phyloP scores from a whole-genome alignment of 2,329 filamentous ascomycete genomes.

The Aspergillus piperis region DNA sequence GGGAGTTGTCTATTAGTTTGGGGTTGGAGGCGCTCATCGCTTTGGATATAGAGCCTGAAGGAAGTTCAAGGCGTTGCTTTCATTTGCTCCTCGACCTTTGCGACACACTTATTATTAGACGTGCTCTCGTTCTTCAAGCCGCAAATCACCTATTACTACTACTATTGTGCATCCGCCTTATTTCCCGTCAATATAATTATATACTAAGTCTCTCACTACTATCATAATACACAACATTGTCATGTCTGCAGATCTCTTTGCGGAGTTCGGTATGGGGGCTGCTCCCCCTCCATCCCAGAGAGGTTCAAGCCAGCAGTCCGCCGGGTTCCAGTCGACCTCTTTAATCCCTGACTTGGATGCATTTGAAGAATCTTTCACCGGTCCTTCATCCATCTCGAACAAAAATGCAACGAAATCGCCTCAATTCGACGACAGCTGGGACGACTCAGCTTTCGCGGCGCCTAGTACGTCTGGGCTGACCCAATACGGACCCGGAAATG shows the following conservation, averaged over 20 bases:
- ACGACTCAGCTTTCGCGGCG: slow-evolving; percentile 17
- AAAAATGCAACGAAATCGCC: not conserved
- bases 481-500: slow-evolving; percentile 34
- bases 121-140: not conserved
- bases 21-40: no score
- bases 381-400: slow-evolving; percentile 12
- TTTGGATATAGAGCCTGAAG: not conserved
- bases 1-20: no score
- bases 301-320: slow-evolving; percentile 9
- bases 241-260: slow-evolving; percentile 59
- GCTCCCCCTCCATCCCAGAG: slow-evolving; percentile 20
- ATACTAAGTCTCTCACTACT: not conserved
- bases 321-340: slow-evolving; percentile 18
- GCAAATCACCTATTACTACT: not conserved
- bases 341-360: slow-evolving; percentile 27
- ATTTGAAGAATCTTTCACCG: slow-evolving; percentile 21
- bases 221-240: not conserved
- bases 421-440: slow-evolving; percentile 2
- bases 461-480: slow-evolving; percentile 16
- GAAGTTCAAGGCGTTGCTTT: not conserved
- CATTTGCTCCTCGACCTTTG: not conserved
- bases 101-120: not conserved
- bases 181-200: not conserved
- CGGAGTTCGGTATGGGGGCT: slow-evolving; percentile 48
- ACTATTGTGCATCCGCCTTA: not conserved